Percentiles rank a stretch among this genome's conserved stretches.
phyloP scores from a whole-genome alignment of 371 early-diverging fungal genomes.

The Lichtheimia corymbifera region DNA sequence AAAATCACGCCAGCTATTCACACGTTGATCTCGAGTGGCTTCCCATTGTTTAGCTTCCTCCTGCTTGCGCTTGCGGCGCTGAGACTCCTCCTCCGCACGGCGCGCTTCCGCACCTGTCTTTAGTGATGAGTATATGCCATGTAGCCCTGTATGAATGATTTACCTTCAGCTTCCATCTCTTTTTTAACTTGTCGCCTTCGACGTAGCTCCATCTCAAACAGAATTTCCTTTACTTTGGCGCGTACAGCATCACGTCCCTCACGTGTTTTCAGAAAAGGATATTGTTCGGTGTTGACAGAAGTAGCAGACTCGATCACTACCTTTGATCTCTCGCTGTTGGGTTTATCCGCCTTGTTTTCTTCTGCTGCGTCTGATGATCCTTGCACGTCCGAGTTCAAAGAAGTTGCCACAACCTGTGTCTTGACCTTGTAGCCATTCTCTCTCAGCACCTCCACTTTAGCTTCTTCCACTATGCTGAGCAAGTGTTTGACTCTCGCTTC shows the following conservation, averaged over 20 bases:
- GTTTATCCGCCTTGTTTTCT: slow-evolving; percentile 10
- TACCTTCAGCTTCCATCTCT: slow-evolving; percentile 74
- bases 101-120: slow-evolving; percentile 57
- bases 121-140: no score
- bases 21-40: slow-evolving; percentile 60
- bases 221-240: slow-evolving; percentile 59
- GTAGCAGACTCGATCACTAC: slow-evolving; percentile 31
- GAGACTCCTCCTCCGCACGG: slow-evolving; percentile 56
- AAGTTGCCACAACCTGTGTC: slow-evolving; percentile 28
- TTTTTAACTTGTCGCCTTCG: slow-evolving; percentile 63
- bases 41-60: slow-evolving; percentile 78
- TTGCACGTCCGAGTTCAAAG: slow-evolving; percentile 2
- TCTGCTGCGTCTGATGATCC: slow-evolving; percentile 3
- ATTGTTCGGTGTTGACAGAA: slow-evolving; percentile 34
- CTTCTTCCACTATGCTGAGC: slow-evolving; percentile 67
- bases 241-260: slow-evolving; percentile 47
- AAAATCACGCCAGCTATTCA: slow-evolving; percentile 71
- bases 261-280: slow-evolving; percentile 37
- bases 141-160: background rate
- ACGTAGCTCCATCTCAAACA: slow-evolving; percentile 68
- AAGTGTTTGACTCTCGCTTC: slow-evolving; percentile 60
- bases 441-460: slow-evolving; percentile 62
- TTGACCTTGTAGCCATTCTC: slow-evolving; percentile 46
- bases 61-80: slow-evolving; percentile 61
- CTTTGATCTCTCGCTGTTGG: slow-evolving; percentile 12